phyloP scores from a whole-genome alignment of 192 early-diverging fungal species.

The Dissophora ornata region DNA sequence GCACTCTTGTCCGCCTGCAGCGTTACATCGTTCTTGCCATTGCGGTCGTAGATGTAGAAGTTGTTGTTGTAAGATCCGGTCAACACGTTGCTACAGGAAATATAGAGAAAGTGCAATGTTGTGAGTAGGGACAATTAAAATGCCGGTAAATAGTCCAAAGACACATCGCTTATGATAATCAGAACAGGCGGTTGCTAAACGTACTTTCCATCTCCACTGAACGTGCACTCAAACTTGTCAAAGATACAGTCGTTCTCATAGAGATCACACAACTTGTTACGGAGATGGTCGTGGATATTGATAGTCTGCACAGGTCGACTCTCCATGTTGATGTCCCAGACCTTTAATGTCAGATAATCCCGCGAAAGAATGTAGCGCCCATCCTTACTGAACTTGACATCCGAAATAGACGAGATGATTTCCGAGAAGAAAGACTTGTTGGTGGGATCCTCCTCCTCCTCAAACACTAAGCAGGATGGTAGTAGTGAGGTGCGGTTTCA shows the following conservation, averaged over 20 bases:
- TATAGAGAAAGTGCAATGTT: background rate
- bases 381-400: constrained; percentile 96
- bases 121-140: background rate
- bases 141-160: background rate
- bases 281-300: constrained; percentile 95
- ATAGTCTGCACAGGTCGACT: constrained; percentile 92
- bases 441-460: constrained; percentile 92
- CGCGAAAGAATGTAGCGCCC: constrained; percentile 97
- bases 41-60: constrained; percentile 94
- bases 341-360: constrained; percentile 96
- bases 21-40: constrained; percentile 82
- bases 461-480: constrained; percentile 71
- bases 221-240: constrained; percentile 99
- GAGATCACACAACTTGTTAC: constrained; percentile 96
- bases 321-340: constrained; percentile 99
- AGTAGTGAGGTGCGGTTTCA: background rate
- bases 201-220: constrained; percentile 94
- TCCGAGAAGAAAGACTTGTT: constrained; percentile 99
- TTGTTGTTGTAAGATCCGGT: constrained; percentile 99
- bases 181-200: constrained; percentile 26
- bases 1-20: constrained; percentile 98
- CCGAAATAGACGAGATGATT: constrained; percentile 98
- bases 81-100: constrained; percentile 72
- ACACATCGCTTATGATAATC: too few relatives aligned
- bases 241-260: constrained; percentile 99